phyloP scores from a whole-genome alignment of 108 stramenopile species.

The Nitzschia sp. region DNA sequence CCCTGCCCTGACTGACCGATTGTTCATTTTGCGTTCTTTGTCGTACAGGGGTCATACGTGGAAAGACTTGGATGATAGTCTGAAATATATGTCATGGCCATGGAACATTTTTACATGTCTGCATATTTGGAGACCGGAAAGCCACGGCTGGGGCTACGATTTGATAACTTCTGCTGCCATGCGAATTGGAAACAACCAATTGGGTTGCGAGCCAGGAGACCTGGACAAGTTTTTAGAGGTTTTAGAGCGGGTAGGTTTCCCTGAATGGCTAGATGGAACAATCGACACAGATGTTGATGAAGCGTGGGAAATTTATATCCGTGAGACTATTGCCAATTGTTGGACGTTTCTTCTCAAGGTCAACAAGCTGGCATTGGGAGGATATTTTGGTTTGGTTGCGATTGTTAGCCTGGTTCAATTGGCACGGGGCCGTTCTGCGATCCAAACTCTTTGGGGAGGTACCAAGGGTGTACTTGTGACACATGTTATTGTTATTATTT shows the following conservation, averaged over 20 bases:
- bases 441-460: conserved; percentile 11
- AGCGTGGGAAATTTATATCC: conserved; percentile 42
- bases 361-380: conserved; percentile 7
- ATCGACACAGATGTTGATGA: conserved; percentile 20
- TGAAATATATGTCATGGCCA: conserved; percentile 35
- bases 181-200: conserved; percentile 56
- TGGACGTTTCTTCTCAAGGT: conserved; percentile 13
- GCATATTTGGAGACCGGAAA: conserved; percentile 42
- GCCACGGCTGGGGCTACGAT: conserved; percentile 54
- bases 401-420: not conserved
- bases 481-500: conserved; percentile 17
- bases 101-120: conserved; percentile 43
- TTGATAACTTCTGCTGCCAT: conserved; percentile 40
- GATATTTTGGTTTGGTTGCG: conserved; percentile 10
- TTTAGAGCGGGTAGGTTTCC: conserved; percentile 27
- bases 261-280: conserved; percentile 40
- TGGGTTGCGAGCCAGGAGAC: conserved; percentile 41
- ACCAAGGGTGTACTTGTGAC: conserved; percentile 2
- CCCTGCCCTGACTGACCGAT: no score
- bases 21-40: not conserved
- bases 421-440: not conserved
- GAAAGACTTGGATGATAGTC: conserved; percentile 44
- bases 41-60: conserved; percentile 47
- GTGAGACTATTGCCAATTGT: conserved; percentile 33
- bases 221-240: conserved; percentile 30